A percentile compares a stretch with the other conserved stretches of the same genome.
These are phyloP conservation scores for Kazachstania psychrophila DNA, from an alignment of 805 yeast genomes.

Conservation along the genomic window DNA sequence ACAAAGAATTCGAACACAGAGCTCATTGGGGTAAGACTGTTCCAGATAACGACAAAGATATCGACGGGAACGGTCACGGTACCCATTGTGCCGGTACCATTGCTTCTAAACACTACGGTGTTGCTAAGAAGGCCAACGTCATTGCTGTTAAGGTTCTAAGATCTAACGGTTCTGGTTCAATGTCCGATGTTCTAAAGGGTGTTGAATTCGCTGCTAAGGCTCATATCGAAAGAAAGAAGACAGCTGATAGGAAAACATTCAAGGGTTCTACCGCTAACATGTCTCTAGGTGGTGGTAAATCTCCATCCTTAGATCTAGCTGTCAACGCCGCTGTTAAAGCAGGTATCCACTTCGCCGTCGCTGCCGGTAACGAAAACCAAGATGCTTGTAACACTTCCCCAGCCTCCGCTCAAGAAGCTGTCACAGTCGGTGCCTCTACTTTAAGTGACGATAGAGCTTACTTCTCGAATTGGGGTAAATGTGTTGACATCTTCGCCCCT, in stretches of 20 bases:
- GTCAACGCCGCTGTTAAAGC: constrained; percentile 83
- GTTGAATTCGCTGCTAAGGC: constrained; percentile 74
- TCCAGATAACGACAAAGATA: constrained; percentile 58
- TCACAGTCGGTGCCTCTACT: constrained; percentile 94
- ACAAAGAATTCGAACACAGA: constrained; percentile 73
- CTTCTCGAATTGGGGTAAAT: constrained; percentile 90
- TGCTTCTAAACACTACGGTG: constrained; percentile 71
- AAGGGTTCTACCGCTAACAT: constrained; percentile 85
- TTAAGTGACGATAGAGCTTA: constrained; percentile 83
- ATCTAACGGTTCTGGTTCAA: constrained; percentile 74
- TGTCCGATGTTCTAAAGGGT: constrained; percentile 79
- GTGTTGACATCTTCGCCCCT: constrained; percentile 96
- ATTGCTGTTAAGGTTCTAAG: constrained; percentile 80
- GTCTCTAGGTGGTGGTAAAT: constrained; percentile 91
- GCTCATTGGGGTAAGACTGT: constrained; percentile 81
- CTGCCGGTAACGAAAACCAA: constrained; percentile 91
- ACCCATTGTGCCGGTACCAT: constrained; percentile 97
- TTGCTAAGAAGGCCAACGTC: constrained; percentile 68
- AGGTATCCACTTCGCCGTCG: constrained; percentile 88
- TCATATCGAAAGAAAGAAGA: constrained; percentile 41
- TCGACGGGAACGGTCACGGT: constrained; percentile 90
- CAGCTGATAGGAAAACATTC: constrained; percentile 37
- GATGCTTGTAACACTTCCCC: constrained; percentile 93
- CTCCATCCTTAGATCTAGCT: constrained; percentile 78
- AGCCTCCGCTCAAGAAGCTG: constrained; percentile 73